Evolutionary conservation across 352 stramenopile genomes (phyloP).

Genomic region (Pythium folliculosum): DNA sequence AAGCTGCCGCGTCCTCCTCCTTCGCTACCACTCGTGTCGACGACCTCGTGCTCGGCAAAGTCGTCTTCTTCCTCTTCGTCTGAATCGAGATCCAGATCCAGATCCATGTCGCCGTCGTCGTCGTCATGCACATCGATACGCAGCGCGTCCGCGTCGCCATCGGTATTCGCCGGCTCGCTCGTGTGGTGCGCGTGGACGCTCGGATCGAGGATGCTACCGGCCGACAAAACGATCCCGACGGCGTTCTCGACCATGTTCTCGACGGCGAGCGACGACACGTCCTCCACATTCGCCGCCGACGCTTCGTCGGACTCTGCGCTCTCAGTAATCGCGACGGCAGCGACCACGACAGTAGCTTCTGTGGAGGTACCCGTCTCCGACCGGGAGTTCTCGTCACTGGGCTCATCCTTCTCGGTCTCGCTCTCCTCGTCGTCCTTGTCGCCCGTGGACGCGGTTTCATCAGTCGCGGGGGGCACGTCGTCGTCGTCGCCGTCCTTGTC

Average conservation of each 20-base stretch:
- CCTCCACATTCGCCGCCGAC: neutral
- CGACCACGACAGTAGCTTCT: too few species aligned
- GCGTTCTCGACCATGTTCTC: conserved; percentile 11
- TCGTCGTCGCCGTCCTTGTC: conserved; percentile 7
- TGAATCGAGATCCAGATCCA: conserved; percentile 22
- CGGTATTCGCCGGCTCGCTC: neutral
- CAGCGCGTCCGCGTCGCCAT: neutral
- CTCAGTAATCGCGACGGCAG: neutral
- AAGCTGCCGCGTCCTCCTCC: conserved; percentile 13
- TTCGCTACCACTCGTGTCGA: conserved; percentile 20
- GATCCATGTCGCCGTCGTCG: neutral
- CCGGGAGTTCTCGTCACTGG: neutral
- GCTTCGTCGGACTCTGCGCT: neutral
- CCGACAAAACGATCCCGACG: conserved; percentile 10
- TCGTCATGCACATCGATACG: conserved; percentile 12
- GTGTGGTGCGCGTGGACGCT: neutral
- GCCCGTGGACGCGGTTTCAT: neutral
- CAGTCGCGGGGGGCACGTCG: neutral
- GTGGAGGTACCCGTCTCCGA: too few species aligned
- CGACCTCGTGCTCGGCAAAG: conserved; percentile 17
- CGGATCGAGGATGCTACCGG: conserved; percentile 20
- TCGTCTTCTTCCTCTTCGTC: conserved; percentile 29
- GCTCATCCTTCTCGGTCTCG: neutral
- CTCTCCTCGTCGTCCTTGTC: conserved; percentile 2
- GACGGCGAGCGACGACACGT: neutral